Base-by-base conservation (phyloP, 2,329 filamentous ascomycete genomes). In the Xylariaceae sp. region DNA sequence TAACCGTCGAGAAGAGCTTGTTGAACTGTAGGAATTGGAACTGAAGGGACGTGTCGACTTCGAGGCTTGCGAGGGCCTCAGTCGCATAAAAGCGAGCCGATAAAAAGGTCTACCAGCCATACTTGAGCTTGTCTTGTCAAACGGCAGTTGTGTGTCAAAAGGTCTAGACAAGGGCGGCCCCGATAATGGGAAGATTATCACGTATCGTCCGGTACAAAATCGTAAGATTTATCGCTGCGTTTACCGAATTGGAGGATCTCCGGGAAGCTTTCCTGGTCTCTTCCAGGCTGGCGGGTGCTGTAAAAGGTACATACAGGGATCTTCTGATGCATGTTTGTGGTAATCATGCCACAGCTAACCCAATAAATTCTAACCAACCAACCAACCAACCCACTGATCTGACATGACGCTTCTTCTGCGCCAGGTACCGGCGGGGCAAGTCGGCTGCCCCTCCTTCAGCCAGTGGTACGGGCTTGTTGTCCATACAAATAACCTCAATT, bases 61-160 rank as follows among this genome's bases (percentile, higher is more conserved):
- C 16, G 43, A 40, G 12, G 43, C 17, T 40, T 43, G 50, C 12
- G 40, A 36, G 15, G 48, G 36, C 24, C 43, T 46, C 36, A 50
- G 44, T 26, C 55, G 53, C 38, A 46, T 43, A 11, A 44, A 44
- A 28, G 42, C 36, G 34, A 53, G 43, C 36, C 49, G 51, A 36
- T 39, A 37, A n/a, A 58, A 31, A 31, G 48, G 51, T 33, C 48
- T 40, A 33, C 45, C 53, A 30, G 52, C 51, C 55, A 58, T 58
- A 8, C 27, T 26, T 40, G 5, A n/a, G 21, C 12, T 26, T 13
- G 13, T 34, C 29, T 29, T 24, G 21, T 24, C 21, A 11, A 31
- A n/a, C n/a, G n/a, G n/a, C n/a, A n/a, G n/a, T n/a, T n/a, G n/a
- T n/a, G n/a, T 32, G 18, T 2, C 19, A 13, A 24, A 28, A 6